These are phyloP conservation scores for Neopestalotiopsis rosae DNA, from an alignment of 2,329 filamentous ascomycete genomes.

Conservation along the genomic window DNA sequence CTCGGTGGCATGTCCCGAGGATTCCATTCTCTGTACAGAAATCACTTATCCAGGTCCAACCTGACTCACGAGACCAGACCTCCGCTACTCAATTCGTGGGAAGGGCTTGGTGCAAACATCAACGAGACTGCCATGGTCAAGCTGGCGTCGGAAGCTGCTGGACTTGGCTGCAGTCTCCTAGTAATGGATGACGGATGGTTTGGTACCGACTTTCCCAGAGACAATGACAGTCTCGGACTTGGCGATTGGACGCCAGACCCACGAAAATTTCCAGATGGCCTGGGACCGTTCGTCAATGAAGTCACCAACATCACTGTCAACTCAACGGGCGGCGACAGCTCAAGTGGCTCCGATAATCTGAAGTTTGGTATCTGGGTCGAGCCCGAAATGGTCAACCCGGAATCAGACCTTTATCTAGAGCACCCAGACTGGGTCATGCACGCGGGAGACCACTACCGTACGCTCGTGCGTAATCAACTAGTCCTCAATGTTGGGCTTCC, in stretches of 20 bases:
- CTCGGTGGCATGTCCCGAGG: conserved; percentile 67
- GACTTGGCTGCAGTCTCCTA: conserved; percentile 65
- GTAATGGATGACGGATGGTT: conserved; percentile 74
- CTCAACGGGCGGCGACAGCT: conserved; percentile 10
- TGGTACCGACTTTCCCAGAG: conserved; percentile 64
- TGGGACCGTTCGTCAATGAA: conserved; percentile 54
- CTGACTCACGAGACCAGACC: conserved; percentile 58
- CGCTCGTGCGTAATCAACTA: conserved; percentile 61
- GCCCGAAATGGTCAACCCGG: conserved; percentile 71
- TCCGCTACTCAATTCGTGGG: conserved; percentile 69
- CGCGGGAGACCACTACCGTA: conserved; percentile 60
- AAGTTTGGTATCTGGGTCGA: conserved; percentile 72
- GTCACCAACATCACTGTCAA: conserved; percentile 53
- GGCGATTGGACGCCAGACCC: conserved; percentile 69
- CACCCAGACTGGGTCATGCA: conserved; percentile 70
- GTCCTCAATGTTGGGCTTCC: conserved; percentile 65
- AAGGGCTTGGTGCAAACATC: conserved; percentile 64
- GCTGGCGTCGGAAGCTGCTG: conserved; percentile 61
- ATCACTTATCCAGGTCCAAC: conserved; percentile 64
- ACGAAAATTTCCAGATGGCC: conserved; percentile 61
- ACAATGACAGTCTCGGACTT: conserved; percentile 61
- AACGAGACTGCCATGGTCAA: conserved; percentile 60
- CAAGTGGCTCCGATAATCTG: conserved; percentile 52
- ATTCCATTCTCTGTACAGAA: conserved; percentile 65
- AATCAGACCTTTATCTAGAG: conserved; percentile 63